Evolutionary conservation across 257 asterid genomes (phyloP).

Genomic region (Nemophila menziesii): DNA sequence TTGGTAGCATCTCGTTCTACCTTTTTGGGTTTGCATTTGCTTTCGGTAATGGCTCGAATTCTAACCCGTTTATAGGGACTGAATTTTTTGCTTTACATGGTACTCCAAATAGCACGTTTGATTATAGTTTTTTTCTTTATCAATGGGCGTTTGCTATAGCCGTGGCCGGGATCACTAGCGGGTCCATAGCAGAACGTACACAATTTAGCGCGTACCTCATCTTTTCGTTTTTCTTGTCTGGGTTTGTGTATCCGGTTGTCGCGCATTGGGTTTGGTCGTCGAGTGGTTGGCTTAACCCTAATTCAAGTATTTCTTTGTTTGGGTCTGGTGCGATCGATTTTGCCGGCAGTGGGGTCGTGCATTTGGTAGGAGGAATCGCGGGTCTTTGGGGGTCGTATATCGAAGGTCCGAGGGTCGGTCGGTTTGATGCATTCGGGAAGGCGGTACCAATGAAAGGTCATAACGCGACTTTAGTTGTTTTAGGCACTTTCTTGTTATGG

Average conservation of each 20-base stretch:
- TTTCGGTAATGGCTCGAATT: constrained; percentile 28
- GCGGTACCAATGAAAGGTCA: constrained; percentile 38
- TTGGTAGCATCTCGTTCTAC: constrained; percentile 42
- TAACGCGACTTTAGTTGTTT: constrained; percentile 41
- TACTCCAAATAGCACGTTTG: constrained; percentile 24
- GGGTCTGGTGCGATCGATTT: constrained; percentile 49
- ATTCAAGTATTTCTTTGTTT: constrained; percentile 18
- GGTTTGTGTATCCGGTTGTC: constrained; percentile 49
- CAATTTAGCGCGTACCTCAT: constrained; percentile 47
- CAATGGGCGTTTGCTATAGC: constrained; percentile 64
- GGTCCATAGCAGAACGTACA: constrained; percentile 57
- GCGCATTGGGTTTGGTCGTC: constrained; percentile 62
- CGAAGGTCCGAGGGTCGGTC: constrained; percentile 48
- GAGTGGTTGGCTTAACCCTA: constrained; percentile 37
- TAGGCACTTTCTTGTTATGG: constrained; percentile 42
- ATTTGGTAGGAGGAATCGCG: constrained; percentile 46
- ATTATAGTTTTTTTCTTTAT: constrained; percentile 38
- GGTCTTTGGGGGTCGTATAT: constrained; percentile 45
- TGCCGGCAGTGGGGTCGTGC: constrained; percentile 51
- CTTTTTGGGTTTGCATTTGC: constrained; percentile 52
- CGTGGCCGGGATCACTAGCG: constrained; percentile 59
- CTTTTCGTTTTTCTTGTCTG: constrained; percentile 45
- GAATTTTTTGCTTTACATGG: constrained; percentile 29
- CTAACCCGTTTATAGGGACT: constrained; percentile 40
- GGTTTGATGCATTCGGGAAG: constrained; percentile 40